Conservation (phyloP, 768 basidiomycete species). For the Amanita muscaria region DNA sequence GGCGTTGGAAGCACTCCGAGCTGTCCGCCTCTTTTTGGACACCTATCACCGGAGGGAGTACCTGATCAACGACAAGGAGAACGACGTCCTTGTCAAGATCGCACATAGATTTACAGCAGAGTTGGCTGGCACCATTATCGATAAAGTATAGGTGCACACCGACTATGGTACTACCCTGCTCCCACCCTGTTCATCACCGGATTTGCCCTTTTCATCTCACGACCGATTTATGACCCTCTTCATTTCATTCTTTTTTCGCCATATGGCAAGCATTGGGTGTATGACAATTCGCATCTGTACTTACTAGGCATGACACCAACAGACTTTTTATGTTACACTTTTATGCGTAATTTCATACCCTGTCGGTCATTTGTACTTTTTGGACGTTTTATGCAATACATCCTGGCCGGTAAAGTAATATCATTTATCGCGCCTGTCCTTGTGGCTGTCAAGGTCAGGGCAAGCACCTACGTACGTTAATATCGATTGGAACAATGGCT, state of each 20-base stretch:
- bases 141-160: constrained; percentile 1
- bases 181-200: background rate
- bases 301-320: constrained; percentile 1
- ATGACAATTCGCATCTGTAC: constrained; percentile 6
- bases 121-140: constrained; percentile 4
- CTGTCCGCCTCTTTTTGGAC: constrained; percentile 1
- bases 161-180: background rate
- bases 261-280: background rate
- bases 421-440: too few species aligned
- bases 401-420: too few species aligned
- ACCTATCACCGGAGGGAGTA: constrained; percentile 5
- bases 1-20: constrained; percentile 1
- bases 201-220: background rate
- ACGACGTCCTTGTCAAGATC: background rate
- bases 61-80: background rate
- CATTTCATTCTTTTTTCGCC: background rate
- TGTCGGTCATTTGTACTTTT: background rate
- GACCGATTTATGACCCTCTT: background rate
- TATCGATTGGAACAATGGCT: background rate
- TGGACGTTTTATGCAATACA: background rate
- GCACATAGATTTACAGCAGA: constrained; percentile 4
- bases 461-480: background rate
- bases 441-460: too few species aligned
- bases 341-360: constrained; percentile 8
- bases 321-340: constrained; percentile 6